These are phyloP conservation scores for Mycena belliarum DNA, from an alignment of 768 basidiomycete species.

Conservation along the genomic window DNA sequence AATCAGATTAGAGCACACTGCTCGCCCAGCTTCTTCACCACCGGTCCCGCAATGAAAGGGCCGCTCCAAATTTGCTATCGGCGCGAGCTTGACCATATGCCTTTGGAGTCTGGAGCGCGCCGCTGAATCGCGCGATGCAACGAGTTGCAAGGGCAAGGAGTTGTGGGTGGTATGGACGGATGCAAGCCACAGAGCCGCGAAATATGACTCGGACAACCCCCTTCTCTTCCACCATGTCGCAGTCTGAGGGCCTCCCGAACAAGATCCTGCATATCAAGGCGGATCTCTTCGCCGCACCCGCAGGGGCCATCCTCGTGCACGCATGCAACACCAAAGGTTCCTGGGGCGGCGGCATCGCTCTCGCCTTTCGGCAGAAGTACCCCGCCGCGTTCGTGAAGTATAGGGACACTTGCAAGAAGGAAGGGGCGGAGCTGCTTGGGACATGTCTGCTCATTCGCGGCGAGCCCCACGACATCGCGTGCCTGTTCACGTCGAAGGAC, in stretches of 20 bases:
- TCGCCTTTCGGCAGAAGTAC: slow-evolving; percentile 35
- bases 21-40: too few species aligned
- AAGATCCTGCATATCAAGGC: slow-evolving; percentile 34
- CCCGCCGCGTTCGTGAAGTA: slow-evolving; percentile 37
- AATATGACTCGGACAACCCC: neutral
- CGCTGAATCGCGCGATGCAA: too few species aligned
- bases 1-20: too few species aligned
- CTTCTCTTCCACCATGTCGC: slow-evolving; percentile 5
- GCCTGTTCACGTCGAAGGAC: slow-evolving; percentile 42
- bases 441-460: slow-evolving; percentile 40
- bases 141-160: too few species aligned
- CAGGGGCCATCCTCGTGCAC: slow-evolving; percentile 38
- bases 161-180: too few species aligned
- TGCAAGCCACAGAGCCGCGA: neutral
- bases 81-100: too few species aligned
- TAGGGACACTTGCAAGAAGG: slow-evolving; percentile 31
- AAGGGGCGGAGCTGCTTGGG: slow-evolving; percentile 33
- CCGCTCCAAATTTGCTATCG: too few species aligned
- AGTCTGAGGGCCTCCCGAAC: neutral
- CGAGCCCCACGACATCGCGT: slow-evolving; percentile 37
- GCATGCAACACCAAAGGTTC: slow-evolving; percentile 43
- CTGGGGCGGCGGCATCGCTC: slow-evolving; percentile 43
- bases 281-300: slow-evolving; percentile 39
- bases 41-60: too few species aligned
- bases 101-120: too few species aligned